Evolutionary conservation across 768 basidiomycete genomes (phyloP).

Genomic region (Kwoniella dendrophila): DNA sequence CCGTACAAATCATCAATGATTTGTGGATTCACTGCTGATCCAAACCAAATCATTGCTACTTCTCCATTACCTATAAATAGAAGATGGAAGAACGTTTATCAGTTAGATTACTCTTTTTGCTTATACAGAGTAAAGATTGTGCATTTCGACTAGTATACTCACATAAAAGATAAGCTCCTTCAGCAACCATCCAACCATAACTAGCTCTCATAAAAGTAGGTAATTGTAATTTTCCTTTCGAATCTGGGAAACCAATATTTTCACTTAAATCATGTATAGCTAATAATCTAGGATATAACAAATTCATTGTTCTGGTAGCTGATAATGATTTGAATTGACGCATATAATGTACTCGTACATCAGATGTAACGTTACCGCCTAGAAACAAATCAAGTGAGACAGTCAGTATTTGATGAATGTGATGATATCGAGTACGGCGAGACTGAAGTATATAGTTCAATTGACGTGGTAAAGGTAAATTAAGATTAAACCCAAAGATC

Average conservation of each 20-base stretch:
- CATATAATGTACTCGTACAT: conserved; percentile 83
- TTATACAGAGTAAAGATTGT: no score
- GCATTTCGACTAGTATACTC: conserved; percentile 31
- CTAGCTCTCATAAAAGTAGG: conserved; percentile 80
- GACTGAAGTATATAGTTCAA: no score
- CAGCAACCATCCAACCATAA: conserved; percentile 81
- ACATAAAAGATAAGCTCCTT: conserved; percentile 94
- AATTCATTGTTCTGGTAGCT: conserved; percentile 69
- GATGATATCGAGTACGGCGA: no score
- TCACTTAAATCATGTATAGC: conserved; percentile 83
- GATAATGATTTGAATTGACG: conserved; percentile 73
- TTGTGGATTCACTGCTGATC: conserved; percentile 76
- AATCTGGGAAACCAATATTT: conserved; percentile 66
- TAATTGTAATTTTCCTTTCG: conserved; percentile 63
- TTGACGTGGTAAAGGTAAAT: no score
- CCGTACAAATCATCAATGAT: conserved; percentile 81
- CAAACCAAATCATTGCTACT: conserved; percentile 85
- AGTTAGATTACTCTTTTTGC: background rate
- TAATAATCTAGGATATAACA: conserved; percentile 84
- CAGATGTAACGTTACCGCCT: conserved; percentile 88
- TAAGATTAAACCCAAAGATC: background rate
- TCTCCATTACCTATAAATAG: conserved; percentile 76
- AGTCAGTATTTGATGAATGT: no score
- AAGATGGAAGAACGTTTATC: background rate
- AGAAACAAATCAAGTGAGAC: conserved; percentile 4